Evolutionary conservation across 306 rosid species (phyloP).

Genomic region (Cicer chorassanicum): DNA sequence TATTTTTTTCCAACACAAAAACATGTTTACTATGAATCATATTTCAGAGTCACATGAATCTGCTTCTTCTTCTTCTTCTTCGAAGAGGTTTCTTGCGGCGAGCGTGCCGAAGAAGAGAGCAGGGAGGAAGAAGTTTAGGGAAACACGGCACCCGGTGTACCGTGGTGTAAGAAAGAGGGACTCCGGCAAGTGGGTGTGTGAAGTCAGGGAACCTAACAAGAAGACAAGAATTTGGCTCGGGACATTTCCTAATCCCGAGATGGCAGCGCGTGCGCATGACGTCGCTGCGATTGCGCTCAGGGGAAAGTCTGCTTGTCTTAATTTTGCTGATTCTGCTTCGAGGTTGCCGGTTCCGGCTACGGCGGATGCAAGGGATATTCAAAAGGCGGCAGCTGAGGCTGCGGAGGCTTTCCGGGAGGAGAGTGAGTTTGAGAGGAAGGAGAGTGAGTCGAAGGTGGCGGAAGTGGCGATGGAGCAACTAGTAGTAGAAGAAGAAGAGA

Average conservation of each 20-base stretch:
- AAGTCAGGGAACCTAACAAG: slow-evolving; percentile 90
- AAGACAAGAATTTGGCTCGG: slow-evolving; percentile 67
- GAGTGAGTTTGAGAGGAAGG: slow-evolving; percentile 24
- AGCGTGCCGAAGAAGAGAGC: slow-evolving; percentile 81
- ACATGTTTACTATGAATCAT: slow-evolving; percentile 49
- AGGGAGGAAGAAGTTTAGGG: slow-evolving; percentile 93
- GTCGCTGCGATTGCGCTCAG: slow-evolving; percentile 79
- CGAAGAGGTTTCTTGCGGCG: slow-evolving; percentile 61
- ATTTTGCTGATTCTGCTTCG: slow-evolving; percentile 79
- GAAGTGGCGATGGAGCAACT: slow-evolving; percentile 3
- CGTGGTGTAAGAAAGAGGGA: slow-evolving; percentile 78
- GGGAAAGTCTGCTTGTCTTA: slow-evolving; percentile 70
- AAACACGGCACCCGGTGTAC: slow-evolving; percentile 86
- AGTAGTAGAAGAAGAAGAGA: slow-evolving; percentile 49
- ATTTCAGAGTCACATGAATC: slow-evolving; percentile 26
- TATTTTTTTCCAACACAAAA: background rate
- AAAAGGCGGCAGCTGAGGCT: slow-evolving; percentile 73
- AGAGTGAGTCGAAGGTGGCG: background rate
- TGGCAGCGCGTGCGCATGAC: slow-evolving; percentile 96
- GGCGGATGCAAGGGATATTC: slow-evolving; percentile 66
- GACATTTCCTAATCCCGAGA: slow-evolving; percentile 76
- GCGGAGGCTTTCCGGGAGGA: slow-evolving; percentile 77
- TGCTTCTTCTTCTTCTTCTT: background rate
- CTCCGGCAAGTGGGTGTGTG: slow-evolving; percentile 90
- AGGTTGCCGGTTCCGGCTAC: slow-evolving; percentile 67